These are phyloP conservation scores for Coprinopsis marcescibilis DNA, from an alignment of 768 basidiomycete species.

Conservation along the genomic window DNA sequence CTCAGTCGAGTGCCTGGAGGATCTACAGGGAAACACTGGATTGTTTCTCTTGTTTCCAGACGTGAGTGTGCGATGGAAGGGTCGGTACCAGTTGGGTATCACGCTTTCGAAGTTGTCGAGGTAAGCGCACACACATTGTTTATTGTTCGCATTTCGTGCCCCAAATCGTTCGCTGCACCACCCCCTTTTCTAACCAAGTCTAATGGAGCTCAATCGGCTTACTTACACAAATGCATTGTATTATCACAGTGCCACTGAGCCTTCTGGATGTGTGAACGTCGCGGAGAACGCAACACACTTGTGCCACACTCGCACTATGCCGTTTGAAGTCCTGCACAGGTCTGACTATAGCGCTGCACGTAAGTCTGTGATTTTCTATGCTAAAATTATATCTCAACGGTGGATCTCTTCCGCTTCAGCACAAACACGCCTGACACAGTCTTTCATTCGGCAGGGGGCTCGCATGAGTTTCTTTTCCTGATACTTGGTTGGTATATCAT, in stretches of 20 bases:
- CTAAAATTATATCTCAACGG: not conserved
- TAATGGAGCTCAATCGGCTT: too few relatives aligned
- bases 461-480: constrained; percentile 30
- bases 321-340: constrained; percentile 76
- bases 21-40: constrained; percentile 76
- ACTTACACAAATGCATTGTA: too few relatives aligned
- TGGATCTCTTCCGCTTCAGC: constrained; percentile 24
- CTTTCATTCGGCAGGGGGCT: constrained; percentile 50
- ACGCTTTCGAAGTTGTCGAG: constrained; percentile 69
- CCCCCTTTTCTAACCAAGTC: too few relatives aligned
- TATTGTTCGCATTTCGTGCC: too few relatives aligned
- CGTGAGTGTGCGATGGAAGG: constrained; percentile 76
- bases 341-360: constrained; percentile 74
- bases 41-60: constrained; percentile 89
- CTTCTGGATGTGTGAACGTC: constrained; percentile 33
- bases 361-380: constrained; percentile 34
- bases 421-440: constrained; percentile 43
- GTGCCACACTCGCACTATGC: constrained; percentile 62
- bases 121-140: constrained; percentile 38
- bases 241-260: constrained; percentile 25
- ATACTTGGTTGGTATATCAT: too few relatives aligned
- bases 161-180: too few relatives aligned
- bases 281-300: constrained; percentile 60
- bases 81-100: constrained; percentile 70
- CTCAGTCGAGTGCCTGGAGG: constrained; percentile 71